These are phyloP conservation scores for Scheffersomyces ergatensis DNA, from an alignment of 805 yeast genomes.

Conservation along the genomic window DNA sequence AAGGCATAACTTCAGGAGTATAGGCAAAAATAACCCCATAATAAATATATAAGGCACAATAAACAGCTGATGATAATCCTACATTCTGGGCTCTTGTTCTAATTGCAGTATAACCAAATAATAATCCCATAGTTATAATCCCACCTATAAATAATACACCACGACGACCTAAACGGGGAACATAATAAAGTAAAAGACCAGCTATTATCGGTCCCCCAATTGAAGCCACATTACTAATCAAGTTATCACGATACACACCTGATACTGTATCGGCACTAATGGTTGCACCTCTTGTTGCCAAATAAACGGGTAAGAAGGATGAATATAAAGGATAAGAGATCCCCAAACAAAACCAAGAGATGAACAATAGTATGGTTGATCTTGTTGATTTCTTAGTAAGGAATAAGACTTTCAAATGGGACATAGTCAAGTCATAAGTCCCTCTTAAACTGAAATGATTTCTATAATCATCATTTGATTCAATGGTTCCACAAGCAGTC, in stretches of 20 bases:
- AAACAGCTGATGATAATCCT: constrained; percentile 51
- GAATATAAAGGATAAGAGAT: constrained; percentile 53
- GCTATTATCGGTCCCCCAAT: constrained; percentile 30
- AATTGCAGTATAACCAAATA: constrained; percentile 62
- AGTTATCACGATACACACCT: constrained; percentile 24
- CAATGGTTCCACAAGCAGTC: constrained; percentile 38
- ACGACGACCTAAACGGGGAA: constrained; percentile 46
- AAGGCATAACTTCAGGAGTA: constrained; percentile 37
- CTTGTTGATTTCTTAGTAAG: constrained; percentile 32
- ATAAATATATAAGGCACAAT: constrained; percentile 38
- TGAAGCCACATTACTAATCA: constrained; percentile 24
- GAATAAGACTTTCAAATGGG: constrained; percentile 45
- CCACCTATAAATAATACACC: constrained; percentile 59
- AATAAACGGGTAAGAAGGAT: constrained; percentile 50
- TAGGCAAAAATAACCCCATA: constrained; percentile 31
- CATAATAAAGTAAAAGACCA: constrained; percentile 16
- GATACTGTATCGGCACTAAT: constrained; percentile 28
- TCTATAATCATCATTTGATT: constrained; percentile 15
- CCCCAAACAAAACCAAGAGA: constrained; percentile 59
- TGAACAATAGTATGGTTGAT: constrained; percentile 35
- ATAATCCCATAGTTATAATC: constrained; percentile 50
- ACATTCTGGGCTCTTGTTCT: constrained; percentile 42
- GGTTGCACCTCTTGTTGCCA: constrained; percentile 49
- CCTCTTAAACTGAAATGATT: constrained; percentile 17
- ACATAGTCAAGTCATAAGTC: constrained; percentile 16